Base-by-base conservation (phyloP, 371 early-diverging fungal species). In the Mortierella sp. region DNA sequence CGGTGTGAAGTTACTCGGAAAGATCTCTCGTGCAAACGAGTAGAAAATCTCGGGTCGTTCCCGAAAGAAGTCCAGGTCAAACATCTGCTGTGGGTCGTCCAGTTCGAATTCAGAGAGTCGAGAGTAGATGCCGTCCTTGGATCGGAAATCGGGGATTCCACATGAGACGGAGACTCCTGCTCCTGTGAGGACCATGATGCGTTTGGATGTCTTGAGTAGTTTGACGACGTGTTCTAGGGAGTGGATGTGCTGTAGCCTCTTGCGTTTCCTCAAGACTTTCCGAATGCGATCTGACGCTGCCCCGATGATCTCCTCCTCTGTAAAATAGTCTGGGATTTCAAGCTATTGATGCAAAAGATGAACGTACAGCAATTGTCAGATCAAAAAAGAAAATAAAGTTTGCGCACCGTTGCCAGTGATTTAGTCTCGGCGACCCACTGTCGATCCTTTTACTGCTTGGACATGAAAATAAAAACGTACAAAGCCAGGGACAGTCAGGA, bases 121-220 rank as follows among this genome's bases (percentile, higher is more conserved):
- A 11, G 94, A 92, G 75, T 99, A 99, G 50, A 99, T 96, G 26
- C 99, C 99, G 34, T 94, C 94, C 64, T 95, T 94, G 16, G 99
- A 99, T 57, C 99, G 92, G 77, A 99, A 99, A 82, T 99, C 99
- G 0, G 99, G 99, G 50, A 99, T 99, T 28, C 99, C 99, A 75
- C 97, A 96, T 1, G 97, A 95, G 0, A 98, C 98, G 31, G 98
- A 98, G 14, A 94, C 95, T 26, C 98, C 98, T 0, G 98, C 98
- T 3, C 98, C 98, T 0, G 98, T 97, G 72, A 98, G 90, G 31
- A 98, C 96, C 93, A 98, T 91, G 54, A 98, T 96, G 50, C 95
- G 94, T 67, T 92, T 91, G 19, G 95, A 90, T 26, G 89, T 88
- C 59, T 88, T 78, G 9, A 98, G 72, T 10, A 97, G 87, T 4